Conservation (phyloP, 2,329 filamentous ascomycete genomes). For the Lasiodiplodia sp. region DNA sequence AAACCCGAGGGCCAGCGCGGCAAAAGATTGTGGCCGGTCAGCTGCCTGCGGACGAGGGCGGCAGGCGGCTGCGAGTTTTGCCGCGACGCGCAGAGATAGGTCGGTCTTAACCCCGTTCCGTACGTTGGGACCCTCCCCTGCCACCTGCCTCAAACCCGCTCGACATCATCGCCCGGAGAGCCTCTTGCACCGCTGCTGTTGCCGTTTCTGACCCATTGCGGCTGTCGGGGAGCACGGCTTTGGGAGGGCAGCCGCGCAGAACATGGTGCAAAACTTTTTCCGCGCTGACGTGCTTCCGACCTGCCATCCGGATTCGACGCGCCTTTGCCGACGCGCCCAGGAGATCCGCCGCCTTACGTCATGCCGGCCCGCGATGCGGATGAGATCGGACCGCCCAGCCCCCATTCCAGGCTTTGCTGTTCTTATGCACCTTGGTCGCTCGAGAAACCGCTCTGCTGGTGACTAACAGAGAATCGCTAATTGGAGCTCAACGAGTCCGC, state of each 20-base stretch:
- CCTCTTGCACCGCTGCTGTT: not conserved
- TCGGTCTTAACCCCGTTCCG: not conserved
- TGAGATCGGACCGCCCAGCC: conserved; percentile 8
- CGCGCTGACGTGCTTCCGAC: conserved; percentile 5
- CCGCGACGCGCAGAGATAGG: not conserved
- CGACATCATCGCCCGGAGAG: conserved; percentile 6
- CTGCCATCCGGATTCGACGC: not conserved
- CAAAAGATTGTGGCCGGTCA: not conserved
- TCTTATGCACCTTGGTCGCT: not conserved
- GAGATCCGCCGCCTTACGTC: conserved; percentile 11
- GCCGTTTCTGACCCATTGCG: not conserved
- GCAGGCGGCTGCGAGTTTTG: not conserved
- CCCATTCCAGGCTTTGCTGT: not conserved
- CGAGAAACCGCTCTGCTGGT: not conserved
- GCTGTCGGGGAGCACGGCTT: not conserved
- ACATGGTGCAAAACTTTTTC: conserved; percentile 7
- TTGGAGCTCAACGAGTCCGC: not conserved
- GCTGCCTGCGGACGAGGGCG: not conserved
- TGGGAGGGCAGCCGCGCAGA: not conserved
- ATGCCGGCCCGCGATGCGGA: not conserved
- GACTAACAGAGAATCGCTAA: not conserved
- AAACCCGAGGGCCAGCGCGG: not conserved
- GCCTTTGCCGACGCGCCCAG: not conserved
- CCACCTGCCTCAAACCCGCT: not conserved
- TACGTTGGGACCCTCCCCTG: conserved; percentile 11